phyloP scores from a whole-genome alignment of 495 filamentous ascomycete species.

The Hyaloscypha hepaticicola region DNA sequence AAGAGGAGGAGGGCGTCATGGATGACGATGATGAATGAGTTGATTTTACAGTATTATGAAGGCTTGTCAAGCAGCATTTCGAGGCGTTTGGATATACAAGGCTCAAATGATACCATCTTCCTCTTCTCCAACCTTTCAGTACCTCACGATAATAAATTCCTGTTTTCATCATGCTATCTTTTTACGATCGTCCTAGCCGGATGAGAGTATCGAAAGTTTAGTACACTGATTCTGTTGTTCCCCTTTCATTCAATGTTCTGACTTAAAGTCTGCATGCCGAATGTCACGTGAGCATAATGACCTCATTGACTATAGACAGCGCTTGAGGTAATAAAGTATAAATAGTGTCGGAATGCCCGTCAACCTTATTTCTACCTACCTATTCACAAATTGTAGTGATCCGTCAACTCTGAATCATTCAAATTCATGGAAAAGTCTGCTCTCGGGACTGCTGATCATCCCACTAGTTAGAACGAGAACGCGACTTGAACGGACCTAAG shows the following conservation, averaged over 20 bases:
- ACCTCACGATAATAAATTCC: no score
- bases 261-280: not conserved
- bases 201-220: not conserved
- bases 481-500: not conserved
- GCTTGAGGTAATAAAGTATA: not conserved
- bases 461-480: not conserved
- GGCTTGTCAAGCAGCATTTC: not conserved
- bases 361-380: not conserved
- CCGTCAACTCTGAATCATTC: not conserved
- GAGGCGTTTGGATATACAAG: not conserved
- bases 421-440: not conserved
- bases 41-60: not conserved
- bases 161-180: no score
- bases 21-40: conserved; percentile 23
- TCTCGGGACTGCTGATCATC: not conserved
- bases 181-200: no score
- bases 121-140: not conserved
- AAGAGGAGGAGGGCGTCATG: conserved; percentile 27
- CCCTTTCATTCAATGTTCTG: not conserved
- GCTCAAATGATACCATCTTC: conserved; percentile 12
- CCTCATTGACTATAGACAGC: not conserved
- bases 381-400: not conserved
- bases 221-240: not conserved
- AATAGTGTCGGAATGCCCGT: not conserved
- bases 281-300: not conserved